A percentile compares a stretch with the other conserved stretches of the same genome.
Evolutionary conservation across 352 stramenopile genomes (phyloP).

Genomic region (Globisporangium polare): DNA sequence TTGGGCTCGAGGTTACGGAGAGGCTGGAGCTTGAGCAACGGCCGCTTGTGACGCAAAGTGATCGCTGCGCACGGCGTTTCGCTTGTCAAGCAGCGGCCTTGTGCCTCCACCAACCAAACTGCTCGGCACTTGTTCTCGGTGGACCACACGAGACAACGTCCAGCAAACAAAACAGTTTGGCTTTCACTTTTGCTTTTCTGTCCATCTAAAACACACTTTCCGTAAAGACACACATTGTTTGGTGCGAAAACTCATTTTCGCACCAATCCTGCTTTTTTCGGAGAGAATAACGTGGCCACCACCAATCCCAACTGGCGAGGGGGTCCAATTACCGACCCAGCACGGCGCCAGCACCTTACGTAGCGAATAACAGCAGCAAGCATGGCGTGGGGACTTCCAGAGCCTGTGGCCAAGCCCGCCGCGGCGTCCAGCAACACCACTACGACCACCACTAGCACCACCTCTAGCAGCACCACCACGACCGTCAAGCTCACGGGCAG

Average conservation of each 20-base stretch:
- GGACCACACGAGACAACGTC: too few species aligned
- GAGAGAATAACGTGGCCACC: constrained; percentile 21
- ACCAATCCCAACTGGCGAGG: constrained; percentile 24
- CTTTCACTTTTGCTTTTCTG: too few species aligned
- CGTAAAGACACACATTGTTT: too few species aligned
- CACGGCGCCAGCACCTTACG: constrained; percentile 17
- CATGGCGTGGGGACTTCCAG: constrained; percentile 65
- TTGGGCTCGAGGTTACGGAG: not conserved
- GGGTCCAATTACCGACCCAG: constrained; percentile 19
- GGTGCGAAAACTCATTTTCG: too few species aligned
- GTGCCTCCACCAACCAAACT: constrained; percentile 53
- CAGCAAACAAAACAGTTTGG: too few species aligned
- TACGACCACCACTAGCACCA: constrained; percentile 24
- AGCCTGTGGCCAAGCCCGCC: constrained; percentile 19
- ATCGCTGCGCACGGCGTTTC: constrained; percentile 16
- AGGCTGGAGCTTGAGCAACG: not conserved
- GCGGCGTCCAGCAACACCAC: constrained; percentile 20
- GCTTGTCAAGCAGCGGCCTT: constrained; percentile 15
- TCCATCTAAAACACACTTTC: too few species aligned
- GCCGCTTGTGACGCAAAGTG: constrained; percentile 14
- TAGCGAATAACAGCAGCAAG: constrained; percentile 6
- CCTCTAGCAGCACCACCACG: constrained; percentile 19
- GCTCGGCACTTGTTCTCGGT: too few species aligned
- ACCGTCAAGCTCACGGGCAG: constrained; percentile 8
- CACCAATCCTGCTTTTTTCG: too few species aligned